phyloP scores from a whole-genome alignment of 2,329 filamentous ascomycete genomes.

The Neonectria neomacrospora region DNA sequence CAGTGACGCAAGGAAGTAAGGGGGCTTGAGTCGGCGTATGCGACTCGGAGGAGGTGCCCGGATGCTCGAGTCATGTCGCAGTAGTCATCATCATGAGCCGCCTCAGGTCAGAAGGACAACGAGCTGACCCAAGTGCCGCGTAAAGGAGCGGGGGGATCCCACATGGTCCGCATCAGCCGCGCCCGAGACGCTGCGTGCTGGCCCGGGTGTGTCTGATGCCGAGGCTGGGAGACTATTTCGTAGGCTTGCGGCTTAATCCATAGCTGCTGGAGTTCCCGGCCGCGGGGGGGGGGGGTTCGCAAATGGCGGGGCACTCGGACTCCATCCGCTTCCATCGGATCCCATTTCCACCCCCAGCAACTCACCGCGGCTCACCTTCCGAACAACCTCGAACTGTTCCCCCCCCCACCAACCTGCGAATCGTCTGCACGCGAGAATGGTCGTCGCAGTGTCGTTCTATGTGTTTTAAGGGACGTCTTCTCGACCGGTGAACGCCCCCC shows the following conservation, averaged over 20 bases:
- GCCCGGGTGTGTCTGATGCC: slow-evolving; percentile 9
- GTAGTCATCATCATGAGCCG: neutral
- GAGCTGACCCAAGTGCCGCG: neutral
- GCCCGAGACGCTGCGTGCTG: too few species aligned
- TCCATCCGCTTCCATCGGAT: slow-evolving; percentile 23
- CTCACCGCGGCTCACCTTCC: neutral
- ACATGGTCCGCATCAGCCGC: neutral
- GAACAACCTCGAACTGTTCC: too few species aligned
- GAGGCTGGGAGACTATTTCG: slow-evolving; percentile 1
- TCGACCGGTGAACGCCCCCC: neutral
- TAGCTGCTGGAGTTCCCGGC: neutral
- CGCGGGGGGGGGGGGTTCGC: slow-evolving; percentile 11
- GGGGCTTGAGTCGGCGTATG: too few species aligned
- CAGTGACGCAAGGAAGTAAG: neutral
- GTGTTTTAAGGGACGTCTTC: neutral
- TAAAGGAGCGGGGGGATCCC: neutral
- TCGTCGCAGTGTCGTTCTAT: neutral
- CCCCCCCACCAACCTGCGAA: neutral
- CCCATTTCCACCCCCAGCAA: slow-evolving; percentile 6
- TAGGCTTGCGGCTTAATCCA: neutral
- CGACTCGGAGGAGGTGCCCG: neutral
- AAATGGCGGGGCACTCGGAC: slow-evolving; percentile 20
- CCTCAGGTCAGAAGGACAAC: too few species aligned
- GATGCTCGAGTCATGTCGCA: neutral
- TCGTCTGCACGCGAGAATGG: neutral